Base-by-base conservation (phyloP, 2,329 filamentous ascomycete genomes). In the Ambrosiella cleistominuta region DNA sequence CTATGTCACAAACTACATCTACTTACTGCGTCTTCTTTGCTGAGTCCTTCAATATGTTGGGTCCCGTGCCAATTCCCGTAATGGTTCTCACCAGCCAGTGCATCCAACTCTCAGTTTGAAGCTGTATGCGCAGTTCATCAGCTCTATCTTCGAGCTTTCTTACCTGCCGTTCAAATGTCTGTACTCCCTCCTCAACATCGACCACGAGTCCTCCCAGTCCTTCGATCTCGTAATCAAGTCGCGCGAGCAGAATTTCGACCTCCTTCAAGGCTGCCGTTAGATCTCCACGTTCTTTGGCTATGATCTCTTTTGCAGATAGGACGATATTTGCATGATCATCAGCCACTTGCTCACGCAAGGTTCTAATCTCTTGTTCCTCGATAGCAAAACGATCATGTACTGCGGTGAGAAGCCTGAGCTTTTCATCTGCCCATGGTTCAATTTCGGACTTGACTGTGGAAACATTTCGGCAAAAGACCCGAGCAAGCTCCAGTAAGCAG, bases 191-290 rank as follows among this genome's bases (percentile, higher is more conserved):
- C 66, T 95, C 89, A 7, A 95, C 86, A 66, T 97, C 91, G 64
- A 86, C 78, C 8, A 95, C 84, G 65, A 88, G 88, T 53, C 83
- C 81, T 54, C 82, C 76, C n/a, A 97, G 73, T 13, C 82, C 81
- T 61, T 85, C 80, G 61, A 96, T 83, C 72, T 96, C 91, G 69
- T 97, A 97, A 65, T 97, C 90, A 58, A 97, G 75, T 69, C 90
- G 90, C 17, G 88, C 88, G 2, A 85, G 81, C 44, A 94, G 73
- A 19, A 85, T 79, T 67, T 95, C 89, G 12, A 96, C 75, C 62
- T 93, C 86, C 67, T 85, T 85, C 61, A 89, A 74, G 13, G 78
- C 77, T 66, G 93, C 87, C 3, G 78, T 79, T 42, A 95, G 72
- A 56, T 78, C 75, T 19, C 76, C 75, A 45, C 83, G 79, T 69